Conservation (phyloP, 1,139 yeast species). For the Kodamaea fungicola region DNA sequence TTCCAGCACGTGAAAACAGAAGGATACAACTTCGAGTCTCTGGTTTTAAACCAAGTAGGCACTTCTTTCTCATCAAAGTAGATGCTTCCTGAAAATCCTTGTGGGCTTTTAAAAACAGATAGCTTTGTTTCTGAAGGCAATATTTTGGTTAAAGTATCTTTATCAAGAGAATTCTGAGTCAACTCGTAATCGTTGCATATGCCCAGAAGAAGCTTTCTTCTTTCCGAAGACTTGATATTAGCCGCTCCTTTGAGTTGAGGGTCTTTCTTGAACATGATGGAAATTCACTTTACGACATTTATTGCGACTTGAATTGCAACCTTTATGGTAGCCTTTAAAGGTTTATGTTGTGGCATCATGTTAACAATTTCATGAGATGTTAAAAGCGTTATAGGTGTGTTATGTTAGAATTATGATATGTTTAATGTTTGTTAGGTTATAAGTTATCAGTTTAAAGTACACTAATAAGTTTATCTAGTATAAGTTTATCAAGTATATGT, state of each 20-base stretch:
- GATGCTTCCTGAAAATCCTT: conserved; percentile 57
- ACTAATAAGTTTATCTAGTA: no score
- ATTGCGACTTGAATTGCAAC: background rate
- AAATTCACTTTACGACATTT: background rate
- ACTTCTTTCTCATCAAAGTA: conserved; percentile 61
- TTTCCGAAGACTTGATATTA: conserved; percentile 77
- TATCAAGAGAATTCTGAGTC: conserved; percentile 41
- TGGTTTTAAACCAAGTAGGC: conserved; percentile 70
- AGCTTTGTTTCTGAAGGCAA: conserved; percentile 64
- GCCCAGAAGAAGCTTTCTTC: conserved; percentile 54
- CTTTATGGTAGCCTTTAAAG: background rate
- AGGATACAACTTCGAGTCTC: conserved; percentile 60
- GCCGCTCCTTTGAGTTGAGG: conserved; percentile 64
- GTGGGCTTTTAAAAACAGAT: conserved; percentile 58
- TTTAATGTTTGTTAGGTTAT: no score
- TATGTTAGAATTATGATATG: no score
- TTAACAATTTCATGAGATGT: no score
- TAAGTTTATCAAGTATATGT: no score
- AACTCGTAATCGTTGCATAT: conserved; percentile 47
- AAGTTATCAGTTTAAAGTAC: no score
- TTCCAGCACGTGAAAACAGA: conserved; percentile 73
- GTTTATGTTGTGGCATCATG: no score
- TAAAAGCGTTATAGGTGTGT: no score
- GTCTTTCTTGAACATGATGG: conserved; percentile 15
- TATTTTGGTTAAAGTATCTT: conserved; percentile 45